Evolutionary conservation across 371 early-diverging fungal species (phyloP), one percentile per base, ranked within the genome.

Genomic region (Mucor lusitanicus): DNA sequence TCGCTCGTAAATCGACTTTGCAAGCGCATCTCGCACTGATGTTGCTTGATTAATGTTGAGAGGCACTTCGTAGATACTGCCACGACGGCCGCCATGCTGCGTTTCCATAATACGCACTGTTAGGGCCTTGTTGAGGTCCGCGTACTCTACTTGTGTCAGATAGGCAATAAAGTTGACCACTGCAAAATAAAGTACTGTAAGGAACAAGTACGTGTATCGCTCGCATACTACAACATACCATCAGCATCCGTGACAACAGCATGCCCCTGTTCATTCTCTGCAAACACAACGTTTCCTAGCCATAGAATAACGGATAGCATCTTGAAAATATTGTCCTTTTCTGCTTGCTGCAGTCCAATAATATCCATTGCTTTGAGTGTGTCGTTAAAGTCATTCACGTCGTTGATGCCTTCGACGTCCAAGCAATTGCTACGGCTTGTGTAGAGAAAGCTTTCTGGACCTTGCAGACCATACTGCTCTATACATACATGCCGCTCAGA

Each of bases 11-110:
- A 94, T 83, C 7, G 91, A 85, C 75, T 93, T 93, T 66, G 96
- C 85, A 64, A 97, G 85, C 0, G 95, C 96, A 73, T 98, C 94
- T 61, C 97, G 89, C 11, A 90, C 87, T 23, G 92, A 83, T 8
- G 72, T 84, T 27, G 97, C 95, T 77, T 94, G 94, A 15, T 85
- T 88, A 23, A 81, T 66, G 74, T 94, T 95, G 15, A 96, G 82
- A 5, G 95, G 91, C 12, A 92, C 91, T 61, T 92, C 90, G 74
- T 93, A 91, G 1, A 93, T 80, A 55, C 92, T 81, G 32, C 92
- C 94, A 53, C 95, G 83, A 70, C 91, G 84, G 46, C 91, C 92
- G 30, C 94, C 95, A n/a, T 91, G 87, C 62, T 87, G 82, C 5
- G 94, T 91, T 78, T 94, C 92, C 82, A 92, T 89, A 7, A 88